phyloP scores from a whole-genome alignment of 169 alveolate species.

The Plasmodium fragile region DNA sequence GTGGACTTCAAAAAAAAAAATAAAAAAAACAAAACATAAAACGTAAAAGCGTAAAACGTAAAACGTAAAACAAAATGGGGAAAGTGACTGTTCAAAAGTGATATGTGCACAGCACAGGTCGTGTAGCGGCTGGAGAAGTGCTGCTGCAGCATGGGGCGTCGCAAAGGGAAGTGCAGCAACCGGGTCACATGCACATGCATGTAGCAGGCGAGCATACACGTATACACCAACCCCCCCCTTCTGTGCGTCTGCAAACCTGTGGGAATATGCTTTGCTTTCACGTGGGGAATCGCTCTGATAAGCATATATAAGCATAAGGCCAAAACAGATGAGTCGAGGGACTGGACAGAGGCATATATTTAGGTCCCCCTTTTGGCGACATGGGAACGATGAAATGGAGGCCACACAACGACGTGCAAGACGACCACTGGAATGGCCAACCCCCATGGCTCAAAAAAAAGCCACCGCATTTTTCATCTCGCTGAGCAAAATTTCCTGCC shows the following conservation, averaged over 20 bases:
- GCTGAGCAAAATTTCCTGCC: conserved; percentile 15
- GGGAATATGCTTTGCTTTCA: neutral
- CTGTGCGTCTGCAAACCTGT: neutral
- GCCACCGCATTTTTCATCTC: conserved; percentile 14
- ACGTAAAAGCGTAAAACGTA: neutral
- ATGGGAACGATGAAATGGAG: too few species aligned
- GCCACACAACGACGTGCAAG: neutral
- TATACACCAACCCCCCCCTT: neutral
- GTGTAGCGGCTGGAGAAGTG: neutral
- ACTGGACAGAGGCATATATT: neutral
- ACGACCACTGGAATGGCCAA: neutral
- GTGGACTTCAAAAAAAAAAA: neutral
- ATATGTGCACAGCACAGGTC: neutral
- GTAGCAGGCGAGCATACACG: neutral
- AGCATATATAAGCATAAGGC: neutral
- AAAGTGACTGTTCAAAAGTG: neutral
- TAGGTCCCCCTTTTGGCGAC: neutral
- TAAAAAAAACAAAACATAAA: neutral
- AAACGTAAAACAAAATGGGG: neutral
- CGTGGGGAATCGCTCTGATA: neutral
- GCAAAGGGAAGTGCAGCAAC: neutral
- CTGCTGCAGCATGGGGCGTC: neutral
- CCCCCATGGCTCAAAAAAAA: neutral
- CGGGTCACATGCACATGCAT: neutral
- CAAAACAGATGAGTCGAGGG: neutral